phyloP scores from a whole-genome alignment of 179 eudicot species.

The Spinacia oleracea region DNA sequence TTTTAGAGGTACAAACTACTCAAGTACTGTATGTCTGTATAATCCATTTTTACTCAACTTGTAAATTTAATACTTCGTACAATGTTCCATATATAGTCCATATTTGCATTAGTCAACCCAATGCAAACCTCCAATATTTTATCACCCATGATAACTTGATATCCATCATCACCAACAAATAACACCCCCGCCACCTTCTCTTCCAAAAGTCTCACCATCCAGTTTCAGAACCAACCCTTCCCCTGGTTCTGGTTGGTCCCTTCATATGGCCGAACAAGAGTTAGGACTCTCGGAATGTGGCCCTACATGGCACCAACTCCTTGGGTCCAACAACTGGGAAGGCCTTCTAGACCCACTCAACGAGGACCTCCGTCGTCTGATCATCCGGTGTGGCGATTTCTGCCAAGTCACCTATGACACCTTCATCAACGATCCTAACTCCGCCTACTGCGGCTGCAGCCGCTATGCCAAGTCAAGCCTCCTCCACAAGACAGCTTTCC shows the following conservation, averaged over 20 bases:
- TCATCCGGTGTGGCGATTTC: slow-evolving; percentile 65
- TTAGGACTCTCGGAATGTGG: slow-evolving; percentile 12
- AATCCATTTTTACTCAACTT: too few relatives aligned
- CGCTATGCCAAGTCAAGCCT: slow-evolving; percentile 49
- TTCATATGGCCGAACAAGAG: background rate
- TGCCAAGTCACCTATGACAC: slow-evolving; percentile 75
- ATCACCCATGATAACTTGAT: background rate
- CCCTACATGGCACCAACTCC: slow-evolving; percentile 48
- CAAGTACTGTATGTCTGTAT: too few relatives aligned
- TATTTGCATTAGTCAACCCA: background rate
- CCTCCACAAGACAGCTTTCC: slow-evolving; percentile 43
- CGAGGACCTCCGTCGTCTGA: slow-evolving; percentile 45
- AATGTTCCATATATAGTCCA: background rate
- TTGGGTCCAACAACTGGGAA: slow-evolving; percentile 57
- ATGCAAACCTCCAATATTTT: background rate
- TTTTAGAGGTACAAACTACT: too few relatives aligned
- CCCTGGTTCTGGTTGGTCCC: background rate
- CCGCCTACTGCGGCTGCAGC: slow-evolving; percentile 59
- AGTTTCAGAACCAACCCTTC: background rate
- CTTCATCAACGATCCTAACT: slow-evolving; percentile 64
- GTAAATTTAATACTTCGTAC: too few relatives aligned
- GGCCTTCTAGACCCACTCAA: slow-evolving; percentile 54
- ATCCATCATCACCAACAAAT: background rate
- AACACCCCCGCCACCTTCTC: background rate
- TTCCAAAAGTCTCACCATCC: background rate